phyloP scores from a whole-genome alignment of 1,139 yeast species.

The Entelexis paramagnoliae region DNA sequence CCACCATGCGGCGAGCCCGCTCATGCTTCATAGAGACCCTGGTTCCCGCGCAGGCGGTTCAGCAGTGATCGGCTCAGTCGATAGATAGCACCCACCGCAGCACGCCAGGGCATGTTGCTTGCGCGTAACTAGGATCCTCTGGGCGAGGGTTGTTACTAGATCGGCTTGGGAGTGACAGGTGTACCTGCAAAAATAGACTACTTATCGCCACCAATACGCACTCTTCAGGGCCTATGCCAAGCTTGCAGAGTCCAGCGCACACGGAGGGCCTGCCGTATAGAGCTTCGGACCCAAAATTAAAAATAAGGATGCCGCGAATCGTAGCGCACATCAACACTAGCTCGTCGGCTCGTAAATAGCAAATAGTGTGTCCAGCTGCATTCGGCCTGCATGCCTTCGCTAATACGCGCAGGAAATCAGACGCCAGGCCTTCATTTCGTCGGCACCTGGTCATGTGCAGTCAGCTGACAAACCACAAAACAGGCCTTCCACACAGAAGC shows the following conservation, averaged over 20 bases:
- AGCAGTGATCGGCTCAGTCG: neutral
- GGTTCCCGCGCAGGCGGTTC: neutral
- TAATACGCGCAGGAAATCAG: too few relatives aligned
- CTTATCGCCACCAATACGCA: too few relatives aligned
- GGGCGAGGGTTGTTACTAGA: slow-evolving; percentile 4
- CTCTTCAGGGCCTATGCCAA: too few relatives aligned
- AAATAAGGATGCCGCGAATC: too few relatives aligned
- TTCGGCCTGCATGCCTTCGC: too few relatives aligned
- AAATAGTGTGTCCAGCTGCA: too few relatives aligned
- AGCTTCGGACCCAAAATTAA: too few relatives aligned
- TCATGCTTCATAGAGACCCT: neutral
- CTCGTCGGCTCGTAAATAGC: too few relatives aligned
- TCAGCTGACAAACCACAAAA: slow-evolving; percentile 2
- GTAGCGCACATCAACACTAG: too few relatives aligned
- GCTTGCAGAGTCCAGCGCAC: too few relatives aligned
- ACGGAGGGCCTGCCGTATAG: too few relatives aligned
- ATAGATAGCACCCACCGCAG: neutral
- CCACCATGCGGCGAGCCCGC: slow-evolving; percentile 1
- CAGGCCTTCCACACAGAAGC: neutral
- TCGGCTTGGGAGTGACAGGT: neutral
- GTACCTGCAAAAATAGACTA: neutral
- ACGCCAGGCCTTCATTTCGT: too few relatives aligned
- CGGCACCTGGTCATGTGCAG: neutral
- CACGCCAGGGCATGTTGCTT: neutral
- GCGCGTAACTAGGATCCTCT: neutral